Percentiles rank a stretch among this genome's conserved stretches.
These are phyloP conservation scores for Fraxinus baroniana DNA, from an alignment of 305 asterid genomes.

Conservation along the genomic window DNA sequence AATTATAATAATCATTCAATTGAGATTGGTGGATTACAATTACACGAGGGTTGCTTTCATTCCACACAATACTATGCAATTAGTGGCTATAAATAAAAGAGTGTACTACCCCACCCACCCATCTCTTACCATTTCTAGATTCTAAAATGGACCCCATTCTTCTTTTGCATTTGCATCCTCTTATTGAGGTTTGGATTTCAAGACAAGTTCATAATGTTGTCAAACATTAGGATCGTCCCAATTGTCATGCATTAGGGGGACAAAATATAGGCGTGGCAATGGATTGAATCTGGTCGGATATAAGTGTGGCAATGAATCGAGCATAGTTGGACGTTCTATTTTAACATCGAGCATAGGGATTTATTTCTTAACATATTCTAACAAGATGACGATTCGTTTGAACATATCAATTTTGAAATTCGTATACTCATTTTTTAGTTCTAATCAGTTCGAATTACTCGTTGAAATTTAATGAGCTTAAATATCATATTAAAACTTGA, in stretches of 20 bases:
- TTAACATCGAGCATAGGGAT: no score
- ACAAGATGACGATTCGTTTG: no score
- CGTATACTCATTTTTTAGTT: no score
- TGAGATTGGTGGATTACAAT: slow-evolving; percentile 31
- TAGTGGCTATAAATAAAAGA: slow-evolving; percentile 33
- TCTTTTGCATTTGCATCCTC: background rate
- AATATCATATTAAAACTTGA: no score
- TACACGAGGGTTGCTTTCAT: no score
- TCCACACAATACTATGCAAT: slow-evolving; percentile 26
- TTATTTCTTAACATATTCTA: no score
- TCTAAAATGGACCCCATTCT: slow-evolving; percentile 5
- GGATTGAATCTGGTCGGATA: background rate
- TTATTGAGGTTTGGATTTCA: background rate
- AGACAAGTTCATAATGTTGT: background rate
- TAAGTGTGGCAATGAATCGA: no score
- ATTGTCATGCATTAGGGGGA: slow-evolving; percentile 10
- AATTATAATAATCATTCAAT: background rate
- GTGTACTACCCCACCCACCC: background rate
- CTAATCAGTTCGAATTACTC: no score
- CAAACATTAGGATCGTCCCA: background rate
- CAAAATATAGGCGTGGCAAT: background rate
- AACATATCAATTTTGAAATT: no score
- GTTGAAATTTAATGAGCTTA: no score
- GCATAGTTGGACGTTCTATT: no score
- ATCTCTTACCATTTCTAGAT: slow-evolving; percentile 21